phyloP scores from a whole-genome alignment of 2,329 filamentous ascomycete genomes.

The Fusarium odoratissimum region DNA sequence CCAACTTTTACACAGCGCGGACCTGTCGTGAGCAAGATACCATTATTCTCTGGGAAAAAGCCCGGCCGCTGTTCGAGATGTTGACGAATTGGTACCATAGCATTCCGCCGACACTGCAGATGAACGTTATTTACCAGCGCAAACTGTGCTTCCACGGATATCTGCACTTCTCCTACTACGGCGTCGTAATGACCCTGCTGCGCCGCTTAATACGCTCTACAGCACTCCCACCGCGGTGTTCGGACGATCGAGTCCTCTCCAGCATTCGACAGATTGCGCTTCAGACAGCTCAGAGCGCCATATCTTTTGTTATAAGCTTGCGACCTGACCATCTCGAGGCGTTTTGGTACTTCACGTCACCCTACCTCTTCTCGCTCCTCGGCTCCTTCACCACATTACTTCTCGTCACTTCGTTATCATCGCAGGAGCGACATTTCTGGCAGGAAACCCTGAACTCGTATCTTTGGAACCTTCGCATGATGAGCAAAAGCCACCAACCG shows the following conservation, averaged over 20 bases:
- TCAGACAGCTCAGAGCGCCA: conserved; percentile 48
- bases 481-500: conserved; percentile 52
- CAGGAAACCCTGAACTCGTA: conserved; percentile 51
- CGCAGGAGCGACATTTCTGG: conserved; percentile 49
- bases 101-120: conserved; percentile 57
- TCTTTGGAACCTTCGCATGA: conserved; percentile 49
- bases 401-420: conserved; percentile 49
- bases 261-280: conserved; percentile 49
- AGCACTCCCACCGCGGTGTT: conserved; percentile 46
- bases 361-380: conserved; percentile 54
- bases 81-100: conserved; percentile 61
- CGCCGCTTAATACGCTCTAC: conserved; percentile 56
- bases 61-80: conserved; percentile 59
- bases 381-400: conserved; percentile 55
- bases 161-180: conserved; percentile 60
- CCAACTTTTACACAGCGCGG: conserved; percentile 56
- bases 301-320: conserved; percentile 49
- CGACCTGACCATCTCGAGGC: conserved; percentile 54
- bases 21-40: conserved; percentile 48
- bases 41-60: conserved; percentile 56
- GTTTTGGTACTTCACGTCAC: conserved; percentile 55
- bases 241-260: conserved; percentile 44
- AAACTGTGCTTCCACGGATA: conserved; percentile 56
- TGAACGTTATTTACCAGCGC: conserved; percentile 55
- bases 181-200: conserved; percentile 59